Base-by-base conservation (phyloP, 805 yeast species). In the Sugiyamaella americana region DNA sequence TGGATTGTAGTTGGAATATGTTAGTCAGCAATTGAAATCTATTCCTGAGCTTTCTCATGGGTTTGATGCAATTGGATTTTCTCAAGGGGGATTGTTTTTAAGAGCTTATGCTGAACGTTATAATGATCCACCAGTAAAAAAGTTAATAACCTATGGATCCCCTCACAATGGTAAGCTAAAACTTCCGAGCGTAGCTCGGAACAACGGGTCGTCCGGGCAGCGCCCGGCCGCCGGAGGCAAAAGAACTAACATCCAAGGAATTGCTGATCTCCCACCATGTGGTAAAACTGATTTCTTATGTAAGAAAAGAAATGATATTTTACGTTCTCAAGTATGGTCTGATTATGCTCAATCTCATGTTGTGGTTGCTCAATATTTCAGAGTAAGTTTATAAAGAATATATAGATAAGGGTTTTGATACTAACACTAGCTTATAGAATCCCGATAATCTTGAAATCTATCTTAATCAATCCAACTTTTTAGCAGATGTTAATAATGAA, bases 11-110 rank as follows among this genome's bases (percentile, higher is more conserved):
- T 56, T 85, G 2, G 73, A 71, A 1, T 48, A 51, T 3, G 87
- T 75, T 0, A 84, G 89, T 60, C 70, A 70, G 4, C 76, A 78
- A 50, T 58, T 85, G n/a, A 44, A 59, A 0, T 54, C 54, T 1
- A 67, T 75, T 1, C 65, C 77, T 0, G 76, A 73, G 46, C 64
- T 84, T 5, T 43, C 44, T 6, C 36, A 63, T 29, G 89, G 89
- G 0, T 81, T 84, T 58, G 81, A 83, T 59, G 85, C 81, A 4
- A 71, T 85, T 36, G 95, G 95, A 3, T 80, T 82, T 54, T 83
- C 91, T 0, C 95, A 85, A 59, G 95, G 95, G 36, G 95, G 95
- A 0, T 63, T 85, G n/a, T 79, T 85, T 51, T 65, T 83, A n/a
- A 64, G 95, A 40, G 82, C 81, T 3, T 72, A 82, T 23, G 68